A percentile compares a stretch with the other conserved stretches of the same genome.
Evolutionary conservation across 306 rosid species (phyloP).

Genomic region (Fragaria iinumae): DNA sequence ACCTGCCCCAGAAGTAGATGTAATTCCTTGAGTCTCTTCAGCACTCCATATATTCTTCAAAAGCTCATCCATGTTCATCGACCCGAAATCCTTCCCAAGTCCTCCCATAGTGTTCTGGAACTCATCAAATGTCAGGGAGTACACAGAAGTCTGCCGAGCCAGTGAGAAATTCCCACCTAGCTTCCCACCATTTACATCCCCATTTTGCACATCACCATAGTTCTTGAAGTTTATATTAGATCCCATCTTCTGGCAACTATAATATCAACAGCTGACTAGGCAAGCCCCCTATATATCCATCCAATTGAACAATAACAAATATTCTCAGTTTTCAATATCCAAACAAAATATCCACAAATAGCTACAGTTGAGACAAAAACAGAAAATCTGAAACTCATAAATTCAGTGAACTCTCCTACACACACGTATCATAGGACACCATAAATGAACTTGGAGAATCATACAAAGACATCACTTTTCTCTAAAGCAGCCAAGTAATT

Average conservation of each 20-base stretch:
- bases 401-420: not conserved
- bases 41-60: slow-evolving; percentile 87
- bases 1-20: slow-evolving; percentile 35
- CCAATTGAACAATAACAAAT: slow-evolving; percentile 36
- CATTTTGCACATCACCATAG: slow-evolving; percentile 47
- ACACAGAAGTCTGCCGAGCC: slow-evolving; percentile 65
- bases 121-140: slow-evolving; percentile 90
- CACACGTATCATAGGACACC: not conserved
- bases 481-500: slow-evolving; percentile 2
- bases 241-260: slow-evolving; percentile 44
- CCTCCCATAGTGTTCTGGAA: slow-evolving; percentile 74
- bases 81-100: slow-evolving; percentile 84
- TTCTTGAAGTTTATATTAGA: slow-evolving; percentile 62
- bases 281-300: slow-evolving; percentile 35
- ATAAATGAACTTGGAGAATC: not conserved
- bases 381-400: not conserved
- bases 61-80: slow-evolving; percentile 99
- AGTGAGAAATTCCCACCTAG: slow-evolving; percentile 38
- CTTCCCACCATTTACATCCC: slow-evolving; percentile 44
- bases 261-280: slow-evolving; percentile 30
- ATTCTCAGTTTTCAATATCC: slow-evolving; percentile 21
- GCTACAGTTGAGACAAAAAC: not conserved
- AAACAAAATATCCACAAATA: slow-evolving; percentile 1
- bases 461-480: not conserved
- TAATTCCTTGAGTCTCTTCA: slow-evolving; percentile 69